phyloP scores from a whole-genome alignment of 2,329 filamentous ascomycete species.

The Blumeria graminis region DNA sequence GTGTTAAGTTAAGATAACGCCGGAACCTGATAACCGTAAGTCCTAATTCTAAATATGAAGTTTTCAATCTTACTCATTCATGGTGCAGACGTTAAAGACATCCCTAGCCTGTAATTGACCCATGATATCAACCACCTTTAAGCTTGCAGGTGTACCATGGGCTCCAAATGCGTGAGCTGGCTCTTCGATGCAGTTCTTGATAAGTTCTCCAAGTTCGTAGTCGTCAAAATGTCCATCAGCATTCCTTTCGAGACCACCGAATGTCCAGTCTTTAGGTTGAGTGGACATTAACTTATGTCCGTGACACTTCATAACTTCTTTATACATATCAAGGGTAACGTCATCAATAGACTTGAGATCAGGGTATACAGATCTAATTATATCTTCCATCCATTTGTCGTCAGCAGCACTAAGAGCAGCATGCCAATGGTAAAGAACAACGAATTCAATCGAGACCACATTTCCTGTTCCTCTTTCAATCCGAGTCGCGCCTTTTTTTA shows the following conservation, averaged over 20 bases:
- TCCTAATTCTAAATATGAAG: not conserved
- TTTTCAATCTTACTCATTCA: slow-evolving; percentile 21
- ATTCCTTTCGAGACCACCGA: slow-evolving; percentile 18
- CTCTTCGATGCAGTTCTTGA: slow-evolving; percentile 23
- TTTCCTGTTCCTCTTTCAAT: slow-evolving; percentile 21
- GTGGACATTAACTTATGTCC: slow-evolving; percentile 17
- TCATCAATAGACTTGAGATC: slow-evolving; percentile 20
- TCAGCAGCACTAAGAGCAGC: slow-evolving; percentile 21
- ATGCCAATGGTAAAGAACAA: slow-evolving; percentile 24
- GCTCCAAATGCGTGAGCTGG: slow-evolving; percentile 27
- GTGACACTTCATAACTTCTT: slow-evolving; percentile 18
- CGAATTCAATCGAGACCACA: slow-evolving; percentile 22
- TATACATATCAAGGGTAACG: slow-evolving; percentile 19
- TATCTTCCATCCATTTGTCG: slow-evolving; percentile 21
- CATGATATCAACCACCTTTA: slow-evolving; percentile 24
- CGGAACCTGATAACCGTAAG: slow-evolving; percentile 19
- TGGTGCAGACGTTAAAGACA: slow-evolving; percentile 24
- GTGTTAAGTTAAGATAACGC: slow-evolving; percentile 25
- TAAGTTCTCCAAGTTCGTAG: slow-evolving; percentile 20
- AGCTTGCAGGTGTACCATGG: slow-evolving; percentile 21
- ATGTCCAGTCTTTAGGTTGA: slow-evolving; percentile 19
- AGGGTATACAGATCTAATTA: slow-evolving; percentile 16
- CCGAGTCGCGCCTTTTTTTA: slow-evolving; percentile 18
- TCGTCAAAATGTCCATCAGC: slow-evolving; percentile 21
- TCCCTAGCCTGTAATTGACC: slow-evolving; percentile 22